Evolutionary conservation across 2,329 filamentous ascomycete genomes (phyloP).

Genomic region (Ascocoryne sarcoides): DNA sequence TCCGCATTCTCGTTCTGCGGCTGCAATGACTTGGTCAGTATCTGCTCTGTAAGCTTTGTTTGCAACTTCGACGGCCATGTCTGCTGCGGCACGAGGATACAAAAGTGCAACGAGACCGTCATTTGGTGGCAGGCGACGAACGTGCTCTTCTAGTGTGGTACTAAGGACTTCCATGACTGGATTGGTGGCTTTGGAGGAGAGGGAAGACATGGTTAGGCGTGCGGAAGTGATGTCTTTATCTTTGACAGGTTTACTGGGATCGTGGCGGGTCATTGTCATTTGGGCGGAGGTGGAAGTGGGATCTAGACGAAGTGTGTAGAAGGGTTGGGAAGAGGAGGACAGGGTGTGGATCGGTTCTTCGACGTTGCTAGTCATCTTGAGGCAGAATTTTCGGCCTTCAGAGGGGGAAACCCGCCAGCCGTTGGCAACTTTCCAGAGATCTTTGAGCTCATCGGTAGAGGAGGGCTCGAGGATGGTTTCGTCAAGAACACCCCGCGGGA

Average conservation of each 20-base stretch:
- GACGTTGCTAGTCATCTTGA: slow-evolving; percentile 45
- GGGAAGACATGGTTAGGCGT: slow-evolving; percentile 3
- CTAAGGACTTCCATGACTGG: slow-evolving; percentile 38
- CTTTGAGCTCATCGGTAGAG: slow-evolving; percentile 49
- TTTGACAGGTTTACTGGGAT: slow-evolving; percentile 44
- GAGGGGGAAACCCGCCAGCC: slow-evolving; percentile 56
- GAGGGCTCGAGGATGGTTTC: slow-evolving; percentile 24
- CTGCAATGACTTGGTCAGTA: slow-evolving; percentile 47
- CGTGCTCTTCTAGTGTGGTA: slow-evolving; percentile 49
- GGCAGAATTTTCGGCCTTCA: slow-evolving; percentile 50
- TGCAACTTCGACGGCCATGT: slow-evolving; percentile 46
- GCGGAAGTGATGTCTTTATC: slow-evolving; percentile 6
- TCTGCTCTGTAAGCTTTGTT: slow-evolving; percentile 39
- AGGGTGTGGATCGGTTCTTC: slow-evolving; percentile 60
- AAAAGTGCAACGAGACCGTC: slow-evolving; percentile 60
- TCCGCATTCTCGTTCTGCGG: slow-evolving; percentile 61
- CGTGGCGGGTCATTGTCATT: slow-evolving; percentile 49
- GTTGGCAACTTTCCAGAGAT: slow-evolving; percentile 61
- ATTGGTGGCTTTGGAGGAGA: slow-evolving; percentile 18
- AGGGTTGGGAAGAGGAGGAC: slow-evolving; percentile 51
- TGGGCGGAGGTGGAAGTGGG: slow-evolving; percentile 56
- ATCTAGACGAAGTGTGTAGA: slow-evolving; percentile 58
- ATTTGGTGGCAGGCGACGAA: slow-evolving; percentile 44
- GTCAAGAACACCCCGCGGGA: slow-evolving; percentile 24
- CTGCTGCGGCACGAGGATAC: slow-evolving; percentile 57